Evolutionary conservation across 2,329 filamentous ascomycete species (phyloP).

Genomic region (Colletotrichum sp.): DNA sequence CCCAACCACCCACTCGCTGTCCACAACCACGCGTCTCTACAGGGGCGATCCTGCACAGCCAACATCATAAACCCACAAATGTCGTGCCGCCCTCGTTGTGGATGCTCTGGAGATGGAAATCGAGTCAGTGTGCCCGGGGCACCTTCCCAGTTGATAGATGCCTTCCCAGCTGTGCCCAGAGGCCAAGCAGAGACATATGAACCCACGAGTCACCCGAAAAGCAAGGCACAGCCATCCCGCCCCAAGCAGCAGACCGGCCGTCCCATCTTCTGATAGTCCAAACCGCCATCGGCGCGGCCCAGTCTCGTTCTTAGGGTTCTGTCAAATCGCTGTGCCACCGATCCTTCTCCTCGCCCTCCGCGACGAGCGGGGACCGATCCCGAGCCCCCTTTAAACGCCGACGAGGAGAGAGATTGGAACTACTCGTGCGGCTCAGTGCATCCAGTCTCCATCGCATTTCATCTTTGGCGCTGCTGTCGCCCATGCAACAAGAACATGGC

Average conservation of each 20-base stretch:
- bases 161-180: not conserved
- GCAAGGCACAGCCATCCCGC: not conserved
- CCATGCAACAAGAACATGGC: not conserved
- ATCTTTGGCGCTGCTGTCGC: not conserved
- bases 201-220: not conserved
- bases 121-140: constrained; percentile 9
- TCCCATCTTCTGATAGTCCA: constrained; percentile 5
- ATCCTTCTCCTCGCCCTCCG: not conserved
- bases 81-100: not conserved
- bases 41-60: constrained; percentile 4
- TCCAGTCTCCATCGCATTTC: not conserved
- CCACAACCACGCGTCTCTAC: constrained; percentile 1
- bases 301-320: not conserved
- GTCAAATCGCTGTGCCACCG: not conserved
- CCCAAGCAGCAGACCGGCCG: not conserved
- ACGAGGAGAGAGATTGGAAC: not conserved
- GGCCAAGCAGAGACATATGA: not conserved
- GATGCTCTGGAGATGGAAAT: constrained; percentile 13
- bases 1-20: not conserved
- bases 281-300: not conserved
- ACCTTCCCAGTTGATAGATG: not conserved
- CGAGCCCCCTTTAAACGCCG: not conserved
- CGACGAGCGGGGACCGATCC: not conserved
- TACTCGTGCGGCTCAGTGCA: not conserved
- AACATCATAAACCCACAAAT: not conserved